Evolutionary conservation across 1,139 yeast species (phyloP), one percentile per base, ranked within the genome.

Genomic region (Wickerhamiella infanticola): DNA sequence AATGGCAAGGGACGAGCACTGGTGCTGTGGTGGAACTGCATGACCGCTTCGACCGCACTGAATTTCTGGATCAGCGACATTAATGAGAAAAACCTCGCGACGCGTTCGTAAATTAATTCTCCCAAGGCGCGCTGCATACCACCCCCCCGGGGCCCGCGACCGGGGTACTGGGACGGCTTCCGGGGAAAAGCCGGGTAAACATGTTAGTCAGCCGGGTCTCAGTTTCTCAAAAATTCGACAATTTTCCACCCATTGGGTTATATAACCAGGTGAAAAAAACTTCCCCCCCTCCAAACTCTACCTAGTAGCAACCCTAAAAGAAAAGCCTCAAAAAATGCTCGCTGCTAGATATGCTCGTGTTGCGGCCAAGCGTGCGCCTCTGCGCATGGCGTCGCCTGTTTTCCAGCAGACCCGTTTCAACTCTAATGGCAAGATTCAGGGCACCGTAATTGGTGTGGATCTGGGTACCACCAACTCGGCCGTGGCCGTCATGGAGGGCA

Each of bases 391-490:
- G 45, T 24, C 37, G 44, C 40, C 42, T 45, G 39, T 41, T 49
- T 37, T 38, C 43, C 43, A 47, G 37, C 36, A 49, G 23, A 56
- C 53, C 42, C 63, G 68, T 43, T 62, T 59, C 59, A 64, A 64
- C 59, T 62, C 67, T 41, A 56, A 57, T 47, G 56, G 57, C 45
- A 66, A 66, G 58, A 67, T 66, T 48, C 69, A 65, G 54, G 70
- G 70, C 45, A 75, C 88, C 60, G 97, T 90, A 51, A 88, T 90
- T 63, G 98, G 98, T 75, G 88, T 90, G 64, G 98, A 90, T 73
- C 77, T 90, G 67, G 98, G 98, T 73, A 90, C 97, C 68, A 90
- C 97, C 69, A 90, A 90, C 78, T 90, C 98, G 48, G 97, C 98
- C 50, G 98, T 90, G 55, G 98, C 98, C 52, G 72, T 90, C 55